Evolutionary conservation across 2,329 filamentous ascomycete species (phyloP).

Genomic region (Stagonosporopsis rhizophila): DNA sequence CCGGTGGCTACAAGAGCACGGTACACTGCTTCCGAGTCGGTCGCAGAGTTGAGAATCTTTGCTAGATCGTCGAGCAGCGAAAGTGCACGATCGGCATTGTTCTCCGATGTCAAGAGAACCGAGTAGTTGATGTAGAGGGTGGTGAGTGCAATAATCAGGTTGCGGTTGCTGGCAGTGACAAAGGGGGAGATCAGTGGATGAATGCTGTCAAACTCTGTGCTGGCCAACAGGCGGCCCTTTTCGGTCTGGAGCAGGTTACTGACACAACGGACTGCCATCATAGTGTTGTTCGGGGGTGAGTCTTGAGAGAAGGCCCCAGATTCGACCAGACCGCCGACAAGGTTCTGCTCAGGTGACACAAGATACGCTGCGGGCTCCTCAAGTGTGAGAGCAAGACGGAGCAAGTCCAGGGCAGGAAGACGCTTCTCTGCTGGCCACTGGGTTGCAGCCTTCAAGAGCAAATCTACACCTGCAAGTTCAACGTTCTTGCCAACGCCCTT

Average conservation of each 20-base stretch:
- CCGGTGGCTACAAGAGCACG: slow-evolving; percentile 82
- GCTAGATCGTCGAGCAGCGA: slow-evolving; percentile 68
- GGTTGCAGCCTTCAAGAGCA: slow-evolving; percentile 75
- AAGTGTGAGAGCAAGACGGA: slow-evolving; percentile 79
- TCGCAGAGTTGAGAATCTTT: slow-evolving; percentile 68
- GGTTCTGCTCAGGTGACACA: slow-evolving; percentile 61
- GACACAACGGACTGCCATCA: slow-evolving; percentile 83
- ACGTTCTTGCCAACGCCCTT: slow-evolving; percentile 45
- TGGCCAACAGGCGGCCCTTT: slow-evolving; percentile 68
- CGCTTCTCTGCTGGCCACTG: slow-evolving; percentile 82
- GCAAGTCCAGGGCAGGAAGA: slow-evolving; percentile 82
- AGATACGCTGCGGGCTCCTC: slow-evolving; percentile 69
- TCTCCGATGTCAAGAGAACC: slow-evolving; percentile 67
- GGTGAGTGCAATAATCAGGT: slow-evolving; percentile 80
- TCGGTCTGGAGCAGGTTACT: slow-evolving; percentile 83
- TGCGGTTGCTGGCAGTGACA: slow-evolving; percentile 68
- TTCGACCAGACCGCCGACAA: slow-evolving; percentile 67
- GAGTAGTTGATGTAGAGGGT: slow-evolving; percentile 87
- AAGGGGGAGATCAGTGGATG: slow-evolving; percentile 70
- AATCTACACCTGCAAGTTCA: slow-evolving; percentile 63
- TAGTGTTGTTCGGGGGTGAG: slow-evolving; percentile 77
- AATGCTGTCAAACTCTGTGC: slow-evolving; percentile 65
- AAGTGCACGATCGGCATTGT: slow-evolving; percentile 57
- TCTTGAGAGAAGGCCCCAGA: slow-evolving; percentile 65
- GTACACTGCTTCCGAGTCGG: slow-evolving; percentile 83